Conservation (phyloP, 202 grass and related monocot species). For the Zizania palustris region DNA sequence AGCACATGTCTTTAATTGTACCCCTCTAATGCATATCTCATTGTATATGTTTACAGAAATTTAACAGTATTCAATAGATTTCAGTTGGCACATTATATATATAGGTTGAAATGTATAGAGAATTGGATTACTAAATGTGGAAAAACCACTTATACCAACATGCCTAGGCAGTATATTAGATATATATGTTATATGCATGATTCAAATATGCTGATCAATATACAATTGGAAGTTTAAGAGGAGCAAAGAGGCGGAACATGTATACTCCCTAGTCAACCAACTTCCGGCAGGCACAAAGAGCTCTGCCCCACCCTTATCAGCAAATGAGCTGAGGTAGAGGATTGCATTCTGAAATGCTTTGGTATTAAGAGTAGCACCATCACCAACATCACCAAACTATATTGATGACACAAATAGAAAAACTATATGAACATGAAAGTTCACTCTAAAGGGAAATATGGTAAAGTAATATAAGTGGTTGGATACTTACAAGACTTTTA, state of each 20-base stretch:
- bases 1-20: conserved; percentile 2
- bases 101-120: background rate
- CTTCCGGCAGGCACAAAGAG: no score
- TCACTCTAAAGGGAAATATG: no score
- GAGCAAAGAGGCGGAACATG: background rate
- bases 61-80: conserved; percentile 2
- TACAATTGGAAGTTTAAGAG: background rate
- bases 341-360: no score
- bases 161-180: background rate
- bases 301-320: no score
- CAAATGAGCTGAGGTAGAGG: no score
- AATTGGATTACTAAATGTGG: conserved; percentile 18
- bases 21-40: background rate
- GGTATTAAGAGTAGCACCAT: no score
- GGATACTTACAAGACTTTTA: no score
- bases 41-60: background rate
- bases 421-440: no score
- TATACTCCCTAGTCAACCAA: no score
- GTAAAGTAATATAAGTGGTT: no score
- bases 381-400: no score
- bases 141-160: conserved; percentile 4
- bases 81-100: background rate
- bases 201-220: background rate
- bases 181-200: background rate
- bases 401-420: no score